A percentile compares a stretch with the other conserved stretches of the same genome.
phyloP scores from a whole-genome alignment of 768 basidiomycete genomes.

The Panaeolus papilionaceus region DNA sequence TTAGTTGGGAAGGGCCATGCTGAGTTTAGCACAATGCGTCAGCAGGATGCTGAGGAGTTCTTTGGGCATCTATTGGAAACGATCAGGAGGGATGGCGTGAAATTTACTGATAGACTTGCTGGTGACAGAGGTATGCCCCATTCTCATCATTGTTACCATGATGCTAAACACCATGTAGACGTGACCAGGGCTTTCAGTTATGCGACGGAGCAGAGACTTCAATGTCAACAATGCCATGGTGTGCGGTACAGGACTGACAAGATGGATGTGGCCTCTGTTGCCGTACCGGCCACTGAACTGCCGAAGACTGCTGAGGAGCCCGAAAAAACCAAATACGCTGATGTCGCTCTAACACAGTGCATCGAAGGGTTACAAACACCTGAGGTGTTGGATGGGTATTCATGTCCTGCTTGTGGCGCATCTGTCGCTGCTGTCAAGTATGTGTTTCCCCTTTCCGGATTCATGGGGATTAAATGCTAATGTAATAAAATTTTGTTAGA shows the following conservation, averaged over 20 bases:
- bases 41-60: constrained; percentile 98
- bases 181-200: constrained; percentile 82
- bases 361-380: constrained; percentile 60
- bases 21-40: constrained; percentile 95
- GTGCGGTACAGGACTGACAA: constrained; percentile 85
- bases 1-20: constrained; percentile 92
- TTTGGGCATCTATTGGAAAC: constrained; percentile 79
- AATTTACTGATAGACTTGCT: constrained; percentile 45
- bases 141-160: constrained; percentile 11
- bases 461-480: not conserved
- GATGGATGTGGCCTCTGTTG: constrained; percentile 79
- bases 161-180: constrained; percentile 42
- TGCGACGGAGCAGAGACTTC: constrained; percentile 84
- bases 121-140: constrained; percentile 29
- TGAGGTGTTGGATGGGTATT: constrained; percentile 76
- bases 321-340: constrained; percentile 66
- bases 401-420: constrained; percentile 75
- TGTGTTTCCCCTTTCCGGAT: constrained; percentile 38
- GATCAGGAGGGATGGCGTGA: constrained; percentile 70
- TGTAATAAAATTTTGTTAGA: constrained; percentile 41
- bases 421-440: constrained; percentile 78
- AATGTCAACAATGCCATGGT: constrained; percentile 78
- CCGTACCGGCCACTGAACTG: constrained; percentile 67
- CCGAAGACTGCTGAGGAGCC: constrained; percentile 56
- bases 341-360: constrained; percentile 66